Conservation (phyloP, 176 grass and related monocot species). For the Oryza rufipogon region DNA sequence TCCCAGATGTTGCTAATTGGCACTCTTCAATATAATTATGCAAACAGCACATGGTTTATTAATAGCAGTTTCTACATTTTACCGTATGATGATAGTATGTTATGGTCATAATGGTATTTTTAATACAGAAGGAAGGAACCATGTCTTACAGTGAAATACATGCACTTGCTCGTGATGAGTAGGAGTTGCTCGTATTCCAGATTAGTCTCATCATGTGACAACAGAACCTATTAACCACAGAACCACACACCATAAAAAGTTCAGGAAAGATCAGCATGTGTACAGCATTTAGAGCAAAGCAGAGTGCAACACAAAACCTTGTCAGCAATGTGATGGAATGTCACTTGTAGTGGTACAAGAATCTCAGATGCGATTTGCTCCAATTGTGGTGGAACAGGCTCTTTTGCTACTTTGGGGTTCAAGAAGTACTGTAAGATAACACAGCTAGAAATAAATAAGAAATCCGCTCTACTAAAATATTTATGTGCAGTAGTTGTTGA, state of each 20-base stretch:
- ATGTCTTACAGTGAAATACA: constrained; percentile 82
- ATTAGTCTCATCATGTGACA: constrained; percentile 40
- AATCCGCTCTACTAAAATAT: not conserved
- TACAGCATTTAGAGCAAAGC: constrained; percentile 15
- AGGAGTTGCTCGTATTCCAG: constrained; percentile 70
- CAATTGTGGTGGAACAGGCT: constrained; percentile 80
- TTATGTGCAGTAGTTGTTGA: constrained; percentile 13
- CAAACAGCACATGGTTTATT: not conserved
- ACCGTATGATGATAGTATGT: not conserved
- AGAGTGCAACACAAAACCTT: constrained; percentile 58
- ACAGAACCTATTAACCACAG: constrained; percentile 64
- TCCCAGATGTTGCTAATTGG: constrained; percentile 8
- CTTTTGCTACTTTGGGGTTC: constrained; percentile 83
- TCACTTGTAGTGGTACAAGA: constrained; percentile 84
- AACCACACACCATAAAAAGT: constrained; percentile 29
- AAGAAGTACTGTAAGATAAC: constrained; percentile 77
- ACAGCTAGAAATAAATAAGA: constrained; percentile 30
- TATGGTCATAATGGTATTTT: not conserved
- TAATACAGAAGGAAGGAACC: constrained; percentile 30
- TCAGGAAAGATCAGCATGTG: not conserved
- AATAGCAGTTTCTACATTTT: not conserved
- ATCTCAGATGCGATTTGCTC: constrained; percentile 83
- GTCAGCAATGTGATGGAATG: constrained; percentile 71
- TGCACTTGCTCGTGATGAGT: constrained; percentile 91
- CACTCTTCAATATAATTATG: not conserved